phyloP scores from a whole-genome alignment of 2,329 filamentous ascomycete species.

The Hypoxylon sp. region DNA sequence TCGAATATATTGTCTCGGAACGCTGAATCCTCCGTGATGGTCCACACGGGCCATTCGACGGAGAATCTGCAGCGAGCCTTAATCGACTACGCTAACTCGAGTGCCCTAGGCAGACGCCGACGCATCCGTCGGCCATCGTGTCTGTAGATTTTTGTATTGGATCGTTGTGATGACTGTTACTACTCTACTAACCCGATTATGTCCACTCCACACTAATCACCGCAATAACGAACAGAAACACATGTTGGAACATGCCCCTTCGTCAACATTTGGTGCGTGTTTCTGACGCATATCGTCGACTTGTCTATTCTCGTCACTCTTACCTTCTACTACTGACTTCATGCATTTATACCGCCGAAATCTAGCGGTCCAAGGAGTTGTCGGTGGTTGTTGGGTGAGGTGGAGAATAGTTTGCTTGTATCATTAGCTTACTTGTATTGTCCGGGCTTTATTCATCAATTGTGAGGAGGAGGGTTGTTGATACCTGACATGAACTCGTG shows the following conservation, averaged over 20 bases:
- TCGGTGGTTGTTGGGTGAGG: not conserved
- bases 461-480: not conserved
- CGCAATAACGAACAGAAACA: not conserved
- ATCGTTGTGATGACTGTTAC: not conserved
- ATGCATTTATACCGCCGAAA: not conserved
- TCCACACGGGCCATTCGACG: conserved; percentile 50
- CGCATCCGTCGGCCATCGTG: conserved; percentile 34
- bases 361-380: not conserved
- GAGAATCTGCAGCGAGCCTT: conserved; percentile 35
- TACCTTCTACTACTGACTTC: not conserved
- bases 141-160: conserved; percentile 2
- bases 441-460: not conserved
- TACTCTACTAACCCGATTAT: not conserved
- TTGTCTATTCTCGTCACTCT: not conserved
- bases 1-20: conserved; percentile 24
- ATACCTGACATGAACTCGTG: not conserved
- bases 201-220: not conserved
- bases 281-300: not conserved
- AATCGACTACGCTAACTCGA: not conserved
- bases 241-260: not conserved
- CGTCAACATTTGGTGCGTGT: not conserved
- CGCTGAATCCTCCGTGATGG: conserved; percentile 45
- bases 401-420: not conserved
- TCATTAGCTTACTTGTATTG: not conserved
- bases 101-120: conserved; percentile 18